Percentiles rank a stretch among this genome's conserved stretches.
These are phyloP conservation scores for Zalerion maritima DNA, from an alignment of 495 filamentous ascomycete species.

Conservation along the genomic window DNA sequence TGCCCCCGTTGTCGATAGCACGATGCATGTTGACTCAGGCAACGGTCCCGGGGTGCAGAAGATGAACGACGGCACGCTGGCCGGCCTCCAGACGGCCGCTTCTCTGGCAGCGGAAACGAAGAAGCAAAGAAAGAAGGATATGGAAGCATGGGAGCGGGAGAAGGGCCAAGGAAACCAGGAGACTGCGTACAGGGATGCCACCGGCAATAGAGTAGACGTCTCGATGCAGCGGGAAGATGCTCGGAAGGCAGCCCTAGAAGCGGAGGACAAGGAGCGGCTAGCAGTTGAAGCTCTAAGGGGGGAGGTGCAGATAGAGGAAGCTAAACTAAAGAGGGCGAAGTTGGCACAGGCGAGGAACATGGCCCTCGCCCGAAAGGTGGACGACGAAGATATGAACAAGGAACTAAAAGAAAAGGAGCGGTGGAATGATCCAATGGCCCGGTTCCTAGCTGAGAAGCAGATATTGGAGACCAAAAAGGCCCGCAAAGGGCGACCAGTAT, in stretches of 20 bases:
- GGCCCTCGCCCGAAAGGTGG: slow-evolving; percentile 60
- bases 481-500: slow-evolving; percentile 51
- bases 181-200: slow-evolving; percentile 88
- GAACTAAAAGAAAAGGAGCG: slow-evolving; percentile 59
- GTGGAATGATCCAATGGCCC: slow-evolving; percentile 90
- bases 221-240: slow-evolving; percentile 80
- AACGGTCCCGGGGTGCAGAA: too few relatives aligned
- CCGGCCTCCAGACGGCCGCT: slow-evolving; percentile 70
- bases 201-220: slow-evolving; percentile 79
- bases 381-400: slow-evolving; percentile 72
- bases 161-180: slow-evolving; percentile 37
- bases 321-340: slow-evolving; percentile 36
- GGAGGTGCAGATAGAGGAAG: slow-evolving; percentile 61
- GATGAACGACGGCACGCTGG: slow-evolving; percentile 77
- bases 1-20: slow-evolving; percentile 21
- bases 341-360: slow-evolving; percentile 67
- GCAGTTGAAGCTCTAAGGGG: slow-evolving; percentile 56
- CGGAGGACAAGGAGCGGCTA: slow-evolving; percentile 44
- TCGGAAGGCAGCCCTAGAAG: slow-evolving; percentile 56
- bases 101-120: slow-evolving; percentile 64
- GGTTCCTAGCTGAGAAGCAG: slow-evolving; percentile 38
- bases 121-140: slow-evolving; percentile 29
- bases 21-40: slow-evolving; percentile 23
- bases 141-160: slow-evolving; percentile 33
- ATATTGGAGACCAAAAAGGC: slow-evolving; percentile 18